Evolutionary conservation across 2,329 filamentous ascomycete genomes (phyloP), one percentile per base, ranked within the genome.

Genomic region (Blumeria hordei): DNA sequence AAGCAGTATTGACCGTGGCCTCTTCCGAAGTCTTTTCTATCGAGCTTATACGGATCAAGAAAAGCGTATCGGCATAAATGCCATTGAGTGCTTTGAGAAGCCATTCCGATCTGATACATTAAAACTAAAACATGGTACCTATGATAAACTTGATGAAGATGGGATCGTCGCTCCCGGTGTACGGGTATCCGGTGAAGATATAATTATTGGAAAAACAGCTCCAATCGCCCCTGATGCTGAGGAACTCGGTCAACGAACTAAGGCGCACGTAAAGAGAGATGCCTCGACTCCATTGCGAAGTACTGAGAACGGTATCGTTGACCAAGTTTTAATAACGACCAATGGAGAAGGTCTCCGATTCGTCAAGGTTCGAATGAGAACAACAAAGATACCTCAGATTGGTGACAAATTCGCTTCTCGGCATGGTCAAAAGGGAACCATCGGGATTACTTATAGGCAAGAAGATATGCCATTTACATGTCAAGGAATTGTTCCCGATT

Each of bases 351-450:
- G 90, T 62, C 76, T 94, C 61, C 86, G 87, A 54, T 96, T 96
- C 65, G 88, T 95, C 69, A 98, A 98, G 71, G 90, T 98, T 55
- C 84, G 92, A 58, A 94, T 95, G 64, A 78, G 92, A 67, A 96
- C 92, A 3, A 98, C 93, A 55, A 98, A 98, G 74, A 80, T 96
- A 44, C 92, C 92, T 0, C 93, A 98, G 69, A 96, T 98, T 68
- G 92, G 92, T 64, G 92, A 98, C 72, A 98, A 98, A 69, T 98
- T 98, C 67, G 93, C 92, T 7, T 98, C 93, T 63, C 88, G 92
- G 70, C 93, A 98, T 78, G 92, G 92, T 66, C 92, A 98, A 65
- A 98, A 98, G 71, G 92, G 92, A 72, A 98, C 92, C 0, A 95
- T 98, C 65, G 93, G 93, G 79, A 90, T 98, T 60, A 96, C 92